These are phyloP conservation scores for Eutrema salsugineum DNA, from an alignment of 441 rosid species.

Conservation along the genomic window DNA sequence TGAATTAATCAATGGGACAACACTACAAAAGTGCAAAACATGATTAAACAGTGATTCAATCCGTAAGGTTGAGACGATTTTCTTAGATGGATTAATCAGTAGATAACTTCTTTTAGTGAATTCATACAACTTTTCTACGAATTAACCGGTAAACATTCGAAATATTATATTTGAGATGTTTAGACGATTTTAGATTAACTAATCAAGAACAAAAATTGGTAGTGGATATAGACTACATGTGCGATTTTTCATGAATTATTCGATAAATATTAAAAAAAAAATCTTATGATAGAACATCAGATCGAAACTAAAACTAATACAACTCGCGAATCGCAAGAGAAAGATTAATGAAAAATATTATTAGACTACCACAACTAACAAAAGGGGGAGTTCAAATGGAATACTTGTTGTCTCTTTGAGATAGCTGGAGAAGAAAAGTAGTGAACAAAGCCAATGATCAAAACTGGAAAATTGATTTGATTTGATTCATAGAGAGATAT, in stretches of 20 bases:
- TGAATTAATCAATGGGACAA: too few relatives aligned
- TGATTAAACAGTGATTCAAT: not conserved
- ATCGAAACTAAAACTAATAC: too few relatives aligned
- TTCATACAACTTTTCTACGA: too few relatives aligned
- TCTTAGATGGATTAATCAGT: not conserved
- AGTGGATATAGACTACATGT: too few relatives aligned
- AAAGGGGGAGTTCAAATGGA: not conserved
- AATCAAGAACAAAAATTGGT: too few relatives aligned
- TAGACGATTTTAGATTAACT: too few relatives aligned
- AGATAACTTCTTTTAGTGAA: too few relatives aligned
- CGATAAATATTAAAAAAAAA: too few relatives aligned
- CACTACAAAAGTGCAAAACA: too few relatives aligned
- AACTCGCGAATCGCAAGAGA: not conserved
- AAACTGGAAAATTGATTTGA: conserved; percentile 14
- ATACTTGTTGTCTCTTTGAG: conserved; percentile 26
- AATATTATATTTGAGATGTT: too few relatives aligned
- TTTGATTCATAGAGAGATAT: conserved; percentile 12
- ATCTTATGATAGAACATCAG: too few relatives aligned
- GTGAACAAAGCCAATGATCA: conserved; percentile 20
- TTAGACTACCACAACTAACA: not conserved
- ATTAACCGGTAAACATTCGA: not conserved
- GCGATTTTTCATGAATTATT: too few relatives aligned
- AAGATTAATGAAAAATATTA: not conserved
- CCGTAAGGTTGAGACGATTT: not conserved
- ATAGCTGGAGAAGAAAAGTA: conserved; percentile 10